phyloP scores from a whole-genome alignment of 305 asterid species.

The Lippia alba region DNA sequence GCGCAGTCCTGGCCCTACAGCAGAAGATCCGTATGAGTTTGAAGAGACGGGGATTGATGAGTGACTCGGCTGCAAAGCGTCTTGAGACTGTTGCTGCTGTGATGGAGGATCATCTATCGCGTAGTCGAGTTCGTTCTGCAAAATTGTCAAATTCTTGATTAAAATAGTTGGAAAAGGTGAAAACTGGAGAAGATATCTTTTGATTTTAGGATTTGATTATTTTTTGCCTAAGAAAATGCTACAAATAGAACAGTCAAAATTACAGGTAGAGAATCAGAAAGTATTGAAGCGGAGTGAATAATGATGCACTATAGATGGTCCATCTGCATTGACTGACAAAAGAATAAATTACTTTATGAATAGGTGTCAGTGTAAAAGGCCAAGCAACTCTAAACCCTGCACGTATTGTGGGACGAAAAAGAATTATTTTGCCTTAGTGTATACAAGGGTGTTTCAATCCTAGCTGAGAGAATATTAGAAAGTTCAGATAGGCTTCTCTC shows the following conservation, averaged over 20 bases:
- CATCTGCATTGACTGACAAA: not conserved
- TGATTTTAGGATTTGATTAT: too few species aligned
- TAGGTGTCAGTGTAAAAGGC: too few species aligned
- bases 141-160: conserved; percentile 2
- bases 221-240: too few species aligned
- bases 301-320: not conserved
- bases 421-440: not conserved
- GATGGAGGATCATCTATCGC: conserved; percentile 50
- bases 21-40: conserved; percentile 42
- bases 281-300: not conserved
- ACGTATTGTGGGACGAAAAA: not conserved
- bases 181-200: not conserved
- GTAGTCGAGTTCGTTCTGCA: conserved; percentile 60
- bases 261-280: not conserved
- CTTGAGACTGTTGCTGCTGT: conserved; percentile 41
- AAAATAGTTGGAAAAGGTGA: not conserved
- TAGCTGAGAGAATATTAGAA: not conserved
- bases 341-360: not conserved
- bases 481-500: conserved; percentile 4
- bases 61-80: conserved; percentile 37
- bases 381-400: not conserved
- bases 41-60: conserved; percentile 46
- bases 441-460: not conserved
- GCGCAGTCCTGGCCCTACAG: conserved; percentile 44
- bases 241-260: too few species aligned